Evolutionary conservation across 139 green algal genomes (phyloP).

Genomic region (Chlamydomonas incerta): DNA sequence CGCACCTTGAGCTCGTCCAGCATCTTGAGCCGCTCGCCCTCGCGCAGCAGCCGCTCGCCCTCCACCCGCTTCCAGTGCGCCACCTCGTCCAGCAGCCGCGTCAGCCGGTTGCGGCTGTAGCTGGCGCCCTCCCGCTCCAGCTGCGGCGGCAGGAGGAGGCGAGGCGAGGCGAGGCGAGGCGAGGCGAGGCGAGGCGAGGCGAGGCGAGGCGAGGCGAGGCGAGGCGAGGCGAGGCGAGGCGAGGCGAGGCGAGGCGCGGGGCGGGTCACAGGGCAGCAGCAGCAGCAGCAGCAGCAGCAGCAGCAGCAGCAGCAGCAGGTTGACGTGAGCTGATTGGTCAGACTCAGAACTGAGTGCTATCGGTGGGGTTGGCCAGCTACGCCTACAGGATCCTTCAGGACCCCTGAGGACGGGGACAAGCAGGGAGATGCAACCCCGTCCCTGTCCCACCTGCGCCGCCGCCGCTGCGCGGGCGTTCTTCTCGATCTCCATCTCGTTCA

Average conservation of each 20-base stretch:
- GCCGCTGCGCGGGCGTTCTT: background rate
- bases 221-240: too few species aligned
- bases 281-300: too few species aligned
- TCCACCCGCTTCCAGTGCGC: background rate
- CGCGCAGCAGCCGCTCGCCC: constrained; percentile 22
- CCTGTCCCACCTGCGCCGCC: background rate
- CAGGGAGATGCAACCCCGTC: background rate
- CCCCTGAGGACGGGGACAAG: background rate
- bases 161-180: background rate
- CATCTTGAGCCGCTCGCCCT: constrained; percentile 19
- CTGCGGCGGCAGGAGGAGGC: background rate
- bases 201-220: background rate
- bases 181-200: background rate
- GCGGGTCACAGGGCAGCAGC: too few species aligned
- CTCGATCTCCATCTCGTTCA: background rate
- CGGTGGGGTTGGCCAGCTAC: too few species aligned
- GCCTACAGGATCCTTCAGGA: too few species aligned
- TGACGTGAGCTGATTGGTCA: too few species aligned
- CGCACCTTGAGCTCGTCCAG: constrained; percentile 35
- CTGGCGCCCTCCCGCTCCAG: background rate
- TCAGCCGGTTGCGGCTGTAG: constrained; percentile 24
- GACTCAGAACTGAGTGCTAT: too few species aligned
- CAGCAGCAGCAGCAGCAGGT: too few species aligned
- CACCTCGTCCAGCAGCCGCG: constrained; percentile 32
- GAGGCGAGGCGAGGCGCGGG: too few species aligned